Evolutionary conservation across 495 filamentous ascomycete species (phyloP).

Genomic region (Daldinia caldariorum): DNA sequence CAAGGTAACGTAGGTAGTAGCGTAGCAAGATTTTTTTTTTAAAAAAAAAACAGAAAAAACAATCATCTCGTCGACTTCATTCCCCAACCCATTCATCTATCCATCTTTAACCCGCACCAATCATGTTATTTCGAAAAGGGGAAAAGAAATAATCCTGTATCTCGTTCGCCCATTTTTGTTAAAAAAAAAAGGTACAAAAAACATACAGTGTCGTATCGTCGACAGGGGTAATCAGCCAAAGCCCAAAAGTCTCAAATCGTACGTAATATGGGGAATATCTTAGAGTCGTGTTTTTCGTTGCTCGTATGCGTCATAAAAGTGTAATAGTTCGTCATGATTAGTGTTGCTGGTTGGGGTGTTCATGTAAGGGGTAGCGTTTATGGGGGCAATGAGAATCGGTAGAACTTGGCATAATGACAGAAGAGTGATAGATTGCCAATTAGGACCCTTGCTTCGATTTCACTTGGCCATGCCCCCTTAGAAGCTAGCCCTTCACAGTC

Average conservation of each 20-base stretch:
- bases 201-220: constrained; percentile 18
- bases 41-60: background rate
- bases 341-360: background rate
- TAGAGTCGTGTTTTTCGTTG: constrained; percentile 31
- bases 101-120: background rate
- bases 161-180: constrained; percentile 21
- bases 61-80: constrained; percentile 6
- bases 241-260: constrained; percentile 26
- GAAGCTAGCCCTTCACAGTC: background rate
- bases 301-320: constrained; percentile 38
- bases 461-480: background rate
- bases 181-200: background rate
- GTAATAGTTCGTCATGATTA: constrained; percentile 17
- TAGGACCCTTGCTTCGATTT: background rate
- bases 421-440: background rate
- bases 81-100: background rate
- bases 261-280: constrained; percentile 29
- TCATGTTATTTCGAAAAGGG: background rate
- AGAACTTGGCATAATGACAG: background rate
- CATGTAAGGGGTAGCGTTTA: background rate
- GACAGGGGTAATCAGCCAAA: constrained; percentile 8
- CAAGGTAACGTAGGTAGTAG: background rate
- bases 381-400: background rate
- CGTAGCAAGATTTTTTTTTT: background rate
- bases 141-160: constrained; percentile 31